Base-by-base conservation (phyloP, 768 basidiomycete species). In the Neoboletus brunneissimus region DNA sequence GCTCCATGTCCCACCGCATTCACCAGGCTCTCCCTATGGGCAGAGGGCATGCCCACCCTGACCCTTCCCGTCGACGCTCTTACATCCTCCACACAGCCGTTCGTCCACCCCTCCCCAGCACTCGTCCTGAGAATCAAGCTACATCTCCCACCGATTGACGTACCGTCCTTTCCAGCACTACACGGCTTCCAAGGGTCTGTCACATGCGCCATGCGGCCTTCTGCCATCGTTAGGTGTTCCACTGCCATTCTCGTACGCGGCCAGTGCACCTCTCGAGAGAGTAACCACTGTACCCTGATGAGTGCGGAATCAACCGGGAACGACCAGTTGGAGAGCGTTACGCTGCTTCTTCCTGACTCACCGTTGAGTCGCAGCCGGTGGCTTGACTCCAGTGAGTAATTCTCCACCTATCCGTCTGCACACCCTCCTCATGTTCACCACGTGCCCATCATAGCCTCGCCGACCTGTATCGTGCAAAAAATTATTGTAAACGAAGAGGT, bases 41-140 rank as follows among this genome's bases (percentile, higher is more conserved):
- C 88, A 23, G 85, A 87, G 61, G 86, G 87, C 56, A 87, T 89
- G 84, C 72, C 78, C n/a, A 77, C 84, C 18, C 78, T 84, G 53
- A 72, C 76, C 31, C 75, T 88, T 67, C 81, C 84, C 57, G 74
- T 87, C 54, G 86, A 86, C 67, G 74, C 78, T 22, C 70, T 86
- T 45, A 59, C 74, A 45, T 75, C 78, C 45, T 71, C 78, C 22
- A 57, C 76, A 52, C 67, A 75, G 54, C 69, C 68, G 38, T 65
- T 75, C 48, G 64, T 68, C 46, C 69, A 66, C 32, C 62, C 70
- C 25, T 75, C 77, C 38, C 76, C 64, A 35, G 71, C 81, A 40
- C 74, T 85, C 40, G 71, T 76, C 25, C 75, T 88, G 52, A 80
- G 81, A 56, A 74, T 89, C 59, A 81, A 79, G 48, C 74, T 91